Conservation (phyloP, 2,329 filamentous ascomycete genomes). For the Stagonosporopsis rhizophila region DNA sequence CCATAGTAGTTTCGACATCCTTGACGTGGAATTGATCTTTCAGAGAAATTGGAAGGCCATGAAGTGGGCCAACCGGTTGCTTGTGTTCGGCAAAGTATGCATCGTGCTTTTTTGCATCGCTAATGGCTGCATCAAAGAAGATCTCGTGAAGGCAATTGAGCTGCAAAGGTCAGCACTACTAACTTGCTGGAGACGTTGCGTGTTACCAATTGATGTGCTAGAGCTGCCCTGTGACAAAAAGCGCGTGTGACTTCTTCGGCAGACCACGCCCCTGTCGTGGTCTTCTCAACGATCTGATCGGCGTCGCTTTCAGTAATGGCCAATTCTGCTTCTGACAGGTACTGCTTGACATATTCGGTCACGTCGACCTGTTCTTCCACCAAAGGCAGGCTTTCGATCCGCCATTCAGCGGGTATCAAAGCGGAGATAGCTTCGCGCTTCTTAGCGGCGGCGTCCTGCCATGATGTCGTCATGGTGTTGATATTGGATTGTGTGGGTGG, state of each 20-base stretch:
- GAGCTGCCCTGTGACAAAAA: constrained; percentile 63
- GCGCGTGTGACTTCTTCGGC: constrained; percentile 63
- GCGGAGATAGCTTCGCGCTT: constrained; percentile 63
- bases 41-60: constrained; percentile 57
- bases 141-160: constrained; percentile 55
- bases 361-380: constrained; percentile 59
- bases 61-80: constrained; percentile 53
- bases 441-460: constrained; percentile 58
- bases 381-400: constrained; percentile 56
- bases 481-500: not conserved
- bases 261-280: constrained; percentile 62
- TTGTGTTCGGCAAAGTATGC: constrained; percentile 45
- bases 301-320: constrained; percentile 68
- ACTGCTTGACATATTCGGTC: constrained; percentile 62
- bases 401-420: constrained; percentile 66
- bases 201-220: constrained; percentile 58
- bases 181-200: not conserved
- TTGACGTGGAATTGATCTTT: constrained; percentile 60
- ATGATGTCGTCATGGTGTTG: constrained; percentile 50
- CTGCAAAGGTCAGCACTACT: constrained; percentile 18
- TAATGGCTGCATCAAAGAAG: constrained; percentile 56
- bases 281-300: constrained; percentile 62
- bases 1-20: constrained; percentile 60
- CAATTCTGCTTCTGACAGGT: constrained; percentile 60
- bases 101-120: constrained; percentile 52